Evolutionary conservation across 139 green algal genomes (phyloP).

Genomic region (Micractinium sp.): DNA sequence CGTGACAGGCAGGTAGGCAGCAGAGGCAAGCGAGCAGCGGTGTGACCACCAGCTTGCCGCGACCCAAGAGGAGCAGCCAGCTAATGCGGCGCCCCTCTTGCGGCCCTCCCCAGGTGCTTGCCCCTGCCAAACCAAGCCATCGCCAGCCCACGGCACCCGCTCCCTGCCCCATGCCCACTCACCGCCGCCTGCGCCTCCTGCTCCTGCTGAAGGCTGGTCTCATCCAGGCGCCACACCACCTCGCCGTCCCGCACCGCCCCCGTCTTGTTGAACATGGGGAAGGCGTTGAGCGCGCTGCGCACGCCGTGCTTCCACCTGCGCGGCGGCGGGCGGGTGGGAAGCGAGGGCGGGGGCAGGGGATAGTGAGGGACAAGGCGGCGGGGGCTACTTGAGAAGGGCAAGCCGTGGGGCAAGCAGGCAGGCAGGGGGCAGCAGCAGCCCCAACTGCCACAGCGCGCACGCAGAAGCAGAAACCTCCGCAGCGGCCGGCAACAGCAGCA

Average conservation of each 20-base stretch:
- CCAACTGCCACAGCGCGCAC: too few relatives aligned
- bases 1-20: background rate
- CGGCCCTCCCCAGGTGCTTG: too few relatives aligned
- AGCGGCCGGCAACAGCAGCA: too few relatives aligned
- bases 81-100: too few relatives aligned
- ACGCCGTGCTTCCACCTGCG: conserved; percentile 57
- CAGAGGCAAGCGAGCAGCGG: background rate
- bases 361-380: too few relatives aligned
- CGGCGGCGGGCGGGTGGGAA: background rate
- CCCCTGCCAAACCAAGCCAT: background rate
- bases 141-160: background rate
- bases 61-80: too few relatives aligned
- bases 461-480: too few relatives aligned
- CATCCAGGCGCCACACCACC: conserved; percentile 53
- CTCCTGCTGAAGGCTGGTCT: conserved; percentile 29
- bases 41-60: too few relatives aligned
- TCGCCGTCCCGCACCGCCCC: conserved; percentile 38
- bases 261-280: conserved; percentile 51
- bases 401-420: too few relatives aligned
- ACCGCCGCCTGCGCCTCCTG: conserved; percentile 23
- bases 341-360: background rate
- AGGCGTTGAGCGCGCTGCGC: conserved; percentile 53
- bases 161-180: background rate
- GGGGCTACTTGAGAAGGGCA: too few relatives aligned
- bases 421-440: too few relatives aligned